Base-by-base conservation (phyloP, 169 alveolate genomes). In the Sarcocystis neurona region DNA sequence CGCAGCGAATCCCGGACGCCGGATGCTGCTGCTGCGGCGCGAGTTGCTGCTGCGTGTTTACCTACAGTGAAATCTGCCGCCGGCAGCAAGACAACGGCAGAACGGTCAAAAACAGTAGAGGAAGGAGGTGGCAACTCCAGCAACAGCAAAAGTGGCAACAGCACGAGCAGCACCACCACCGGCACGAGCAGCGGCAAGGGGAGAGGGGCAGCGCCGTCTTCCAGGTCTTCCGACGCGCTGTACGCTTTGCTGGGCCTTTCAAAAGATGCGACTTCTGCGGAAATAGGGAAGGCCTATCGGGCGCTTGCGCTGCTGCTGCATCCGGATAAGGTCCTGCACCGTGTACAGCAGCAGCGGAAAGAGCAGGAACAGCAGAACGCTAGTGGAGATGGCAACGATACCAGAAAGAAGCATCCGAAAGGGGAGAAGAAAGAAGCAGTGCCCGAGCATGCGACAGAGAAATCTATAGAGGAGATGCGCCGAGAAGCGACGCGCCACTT, bases 261-360 rank as follows among this genome's bases (percentile, higher is more conserved):
- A 8, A 92, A 84, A 30, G 92, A 84, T 12, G 94, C 95, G 30
- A 60, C 95, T 34, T 87, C 85, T 8, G 84, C 88, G 84, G 98
- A 96, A 30, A 95, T 97, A 53, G 94, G 95, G 60, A 95, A 96
- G 92, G 95, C 97, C 5, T 97, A 91, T 92, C 92, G 97, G 50
- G 94, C 94, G 75, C 91, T 94, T 6, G 97, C 97, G 1, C 91
- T 94, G 34, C 93, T 87, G 74, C 95, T 92, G 84, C 99, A 97
- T 88, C 98, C 99, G 0, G 99, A 96, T 87, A 97, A 97, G 91
- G 98, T 87, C 32, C 85, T 50, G 23, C 91, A 87, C 20, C 43
- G 87, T 30, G 56, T 72, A 2, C 43, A 72, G 84, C 88, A 87
- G 87, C 50, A 78, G 27, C 37, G 39, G 3, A 39, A 0, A 37